phyloP scores from a whole-genome alignment of 129 eudicot species.

The Lactuca sativa region DNA sequence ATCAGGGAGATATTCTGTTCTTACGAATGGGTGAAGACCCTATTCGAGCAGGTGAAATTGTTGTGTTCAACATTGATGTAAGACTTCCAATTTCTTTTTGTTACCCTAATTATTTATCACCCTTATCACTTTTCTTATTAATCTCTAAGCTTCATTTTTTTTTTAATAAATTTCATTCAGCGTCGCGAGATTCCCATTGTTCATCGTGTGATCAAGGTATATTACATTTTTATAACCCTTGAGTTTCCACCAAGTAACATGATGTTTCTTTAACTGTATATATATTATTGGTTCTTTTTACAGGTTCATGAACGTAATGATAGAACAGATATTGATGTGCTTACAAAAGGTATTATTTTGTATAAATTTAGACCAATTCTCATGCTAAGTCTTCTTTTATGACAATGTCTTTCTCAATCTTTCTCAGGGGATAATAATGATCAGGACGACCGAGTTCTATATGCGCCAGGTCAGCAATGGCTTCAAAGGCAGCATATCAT shows the following conservation, averaged over 20 bases:
- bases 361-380: background rate
- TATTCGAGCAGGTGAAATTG: conserved; percentile 89
- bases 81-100: conserved; percentile 28
- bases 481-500: conserved; percentile 68
- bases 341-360: conserved; percentile 71
- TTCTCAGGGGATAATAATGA: conserved; percentile 68
- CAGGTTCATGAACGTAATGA: conserved; percentile 73
- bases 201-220: conserved; percentile 85
- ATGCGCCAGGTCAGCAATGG: conserved; percentile 89
- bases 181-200: conserved; percentile 81
- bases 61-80: conserved; percentile 83
- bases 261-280: background rate
- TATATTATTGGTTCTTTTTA: conserved; percentile 4
- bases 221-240: conserved; percentile 11
- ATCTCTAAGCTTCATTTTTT: background rate
- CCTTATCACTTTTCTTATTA: conserved; percentile 8
- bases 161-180: conserved; percentile 32
- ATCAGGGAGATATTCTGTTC: conserved; percentile 89
- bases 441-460: conserved; percentile 61
- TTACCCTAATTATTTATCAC: background rate
- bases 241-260: conserved; percentile 18
- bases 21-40: conserved; percentile 77
- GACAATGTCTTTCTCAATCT: conserved; percentile 15
- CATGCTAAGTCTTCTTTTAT: conserved; percentile 2
- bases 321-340: conserved; percentile 62